These are phyloP conservation scores for Coniochaeta pulveracea DNA, from an alignment of 2,329 filamentous ascomycete species.

Conservation along the genomic window DNA sequence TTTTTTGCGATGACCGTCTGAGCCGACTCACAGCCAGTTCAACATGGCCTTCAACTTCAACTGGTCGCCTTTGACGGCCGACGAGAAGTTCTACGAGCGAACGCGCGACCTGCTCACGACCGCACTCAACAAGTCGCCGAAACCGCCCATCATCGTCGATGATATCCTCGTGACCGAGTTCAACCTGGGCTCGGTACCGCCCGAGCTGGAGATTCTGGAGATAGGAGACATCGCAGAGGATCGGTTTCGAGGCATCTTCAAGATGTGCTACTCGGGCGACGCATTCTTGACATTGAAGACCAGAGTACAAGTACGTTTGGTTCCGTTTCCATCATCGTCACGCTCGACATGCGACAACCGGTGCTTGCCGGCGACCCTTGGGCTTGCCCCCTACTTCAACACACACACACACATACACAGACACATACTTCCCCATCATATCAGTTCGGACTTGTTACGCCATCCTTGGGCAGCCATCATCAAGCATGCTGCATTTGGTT, in stretches of 20 bases:
- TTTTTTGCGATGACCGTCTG: slow-evolving; percentile 10
- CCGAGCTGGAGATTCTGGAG: slow-evolving; percentile 92
- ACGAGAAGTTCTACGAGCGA: slow-evolving; percentile 80
- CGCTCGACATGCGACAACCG: no score
- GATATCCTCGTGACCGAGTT: slow-evolving; percentile 97
- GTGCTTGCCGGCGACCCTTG: no score
- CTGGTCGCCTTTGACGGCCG: slow-evolving; percentile 97
- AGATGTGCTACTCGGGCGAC: slow-evolving; percentile 96
- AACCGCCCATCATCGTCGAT: slow-evolving; percentile 97
- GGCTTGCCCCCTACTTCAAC: no score
- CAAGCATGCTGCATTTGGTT: no score
- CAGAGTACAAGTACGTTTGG: slow-evolving; percentile 66
- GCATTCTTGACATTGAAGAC: slow-evolving; percentile 93
- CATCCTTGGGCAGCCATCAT: no score
- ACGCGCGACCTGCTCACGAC: slow-evolving; percentile 90
- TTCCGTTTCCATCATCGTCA: slow-evolving; percentile 9
- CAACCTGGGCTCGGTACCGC: slow-evolving; percentile 88
- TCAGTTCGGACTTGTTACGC: no score
- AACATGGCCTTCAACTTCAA: slow-evolving; percentile 99
- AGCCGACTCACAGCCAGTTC: slow-evolving; percentile 27
- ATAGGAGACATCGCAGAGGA: slow-evolving; percentile 97
- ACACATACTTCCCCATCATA: no score
- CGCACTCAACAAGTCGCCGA: slow-evolving; percentile 93
- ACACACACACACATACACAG: no score
- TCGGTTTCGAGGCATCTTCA: slow-evolving; percentile 95